Evolutionary conservation across 2,329 filamentous ascomycete genomes (phyloP).

Genomic region (Fusarium brevicatenulatum): DNA sequence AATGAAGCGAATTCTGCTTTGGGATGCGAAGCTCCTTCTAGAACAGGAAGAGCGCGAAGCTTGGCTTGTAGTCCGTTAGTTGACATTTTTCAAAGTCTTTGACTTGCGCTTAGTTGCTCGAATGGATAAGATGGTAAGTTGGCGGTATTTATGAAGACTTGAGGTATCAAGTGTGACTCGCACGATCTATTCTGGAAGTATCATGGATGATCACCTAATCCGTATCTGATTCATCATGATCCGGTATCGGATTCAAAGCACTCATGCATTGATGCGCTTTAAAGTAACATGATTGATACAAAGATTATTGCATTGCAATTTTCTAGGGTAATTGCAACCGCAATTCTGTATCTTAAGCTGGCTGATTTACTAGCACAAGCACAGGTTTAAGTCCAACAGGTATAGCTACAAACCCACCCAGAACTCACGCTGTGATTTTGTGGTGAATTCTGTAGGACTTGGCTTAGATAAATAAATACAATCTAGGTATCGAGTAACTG

Average conservation of each 20-base stretch:
- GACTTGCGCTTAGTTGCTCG: rapidly evolving
- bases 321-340: rapidly evolving
- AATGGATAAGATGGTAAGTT: neutral
- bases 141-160: neutral
- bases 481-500: too few species aligned
- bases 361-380: too few species aligned
- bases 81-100: neutral
- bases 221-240: neutral
- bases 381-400: too few species aligned
- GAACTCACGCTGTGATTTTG: too few species aligned
- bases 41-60: neutral
- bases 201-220: neutral
- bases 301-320: rapidly evolving
- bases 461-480: too few species aligned
- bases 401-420: too few species aligned
- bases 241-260: neutral
- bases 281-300: rapidly evolving
- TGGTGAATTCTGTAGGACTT: too few species aligned
- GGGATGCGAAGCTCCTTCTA: neutral
- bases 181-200: neutral
- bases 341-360: rapidly evolving
- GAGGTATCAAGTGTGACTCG: neutral
- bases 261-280: rapidly evolving
- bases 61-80: neutral
- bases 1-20: neutral